A percentile compares a stretch with the other conserved stretches of the same genome.
phyloP scores from a whole-genome alignment of 2,329 filamentous ascomycete species.

The Xylariaceae sp. region DNA sequence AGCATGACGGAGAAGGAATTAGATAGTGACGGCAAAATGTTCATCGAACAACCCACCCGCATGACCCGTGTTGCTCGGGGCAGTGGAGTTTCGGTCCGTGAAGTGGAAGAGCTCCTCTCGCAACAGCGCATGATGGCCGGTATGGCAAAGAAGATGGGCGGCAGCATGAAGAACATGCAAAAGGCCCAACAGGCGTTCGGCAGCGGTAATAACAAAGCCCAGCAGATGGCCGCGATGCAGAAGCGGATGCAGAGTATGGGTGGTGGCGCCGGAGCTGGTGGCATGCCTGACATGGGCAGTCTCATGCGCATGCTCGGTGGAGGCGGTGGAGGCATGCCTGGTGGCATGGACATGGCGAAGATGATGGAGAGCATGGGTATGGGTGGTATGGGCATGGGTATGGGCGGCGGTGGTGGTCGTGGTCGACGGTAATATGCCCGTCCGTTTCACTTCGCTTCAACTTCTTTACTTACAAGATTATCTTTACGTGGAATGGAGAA shows the following conservation, averaged over 20 bases:
- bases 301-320: slow-evolving; percentile 90
- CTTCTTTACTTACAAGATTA: too few relatives aligned
- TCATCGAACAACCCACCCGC: slow-evolving; percentile 83
- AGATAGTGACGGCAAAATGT: slow-evolving; percentile 90
- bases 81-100: slow-evolving; percentile 81
- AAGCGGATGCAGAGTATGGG: slow-evolving; percentile 93
- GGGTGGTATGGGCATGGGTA: slow-evolving; percentile 39
- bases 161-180: slow-evolving; percentile 97
- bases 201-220: slow-evolving; percentile 74
- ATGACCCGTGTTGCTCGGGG: slow-evolving; percentile 90
- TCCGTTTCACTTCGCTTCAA: not conserved
- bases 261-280: slow-evolving; percentile 46
- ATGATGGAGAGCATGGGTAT: slow-evolving; percentile 59
- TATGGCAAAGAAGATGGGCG: slow-evolving; percentile 99
- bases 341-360: slow-evolving; percentile 56
- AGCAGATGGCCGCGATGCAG: slow-evolving; percentile 96
- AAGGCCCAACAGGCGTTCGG: slow-evolving; percentile 86
- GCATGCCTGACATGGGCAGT: slow-evolving; percentile 75
- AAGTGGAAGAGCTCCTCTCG: slow-evolving; percentile 94
- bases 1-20: slow-evolving; percentile 96
- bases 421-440: not conserved
- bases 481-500: too few relatives aligned
- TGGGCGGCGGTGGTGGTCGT: not conserved
- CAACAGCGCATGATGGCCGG: slow-evolving; percentile 98
- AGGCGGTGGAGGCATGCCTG: slow-evolving; percentile 44